phyloP scores from a whole-genome alignment of 2,329 filamentous ascomycete species.

The Exophiala dermatitidis region DNA sequence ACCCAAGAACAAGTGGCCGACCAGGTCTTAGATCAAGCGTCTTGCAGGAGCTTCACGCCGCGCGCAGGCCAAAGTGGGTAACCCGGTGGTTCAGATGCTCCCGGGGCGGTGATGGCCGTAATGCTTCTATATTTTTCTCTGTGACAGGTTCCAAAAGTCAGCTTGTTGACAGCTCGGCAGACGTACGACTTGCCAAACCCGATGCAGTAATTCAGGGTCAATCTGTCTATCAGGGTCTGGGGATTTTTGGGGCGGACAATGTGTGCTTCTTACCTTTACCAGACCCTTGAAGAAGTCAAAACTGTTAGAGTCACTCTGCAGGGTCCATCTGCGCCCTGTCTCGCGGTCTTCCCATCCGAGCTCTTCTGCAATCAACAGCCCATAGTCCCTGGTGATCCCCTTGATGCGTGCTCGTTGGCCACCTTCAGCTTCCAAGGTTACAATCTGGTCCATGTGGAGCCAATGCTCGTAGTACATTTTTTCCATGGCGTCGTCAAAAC shows the following conservation, averaged over 20 bases:
- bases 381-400: constrained; percentile 89
- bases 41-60: too few species aligned
- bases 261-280: constrained; percentile 47
- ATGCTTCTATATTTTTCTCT: constrained; percentile 7
- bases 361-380: constrained; percentile 77
- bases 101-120: too few species aligned
- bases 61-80: too few species aligned
- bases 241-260: background rate
- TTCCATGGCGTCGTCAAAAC: constrained; percentile 69
- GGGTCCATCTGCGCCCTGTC: constrained; percentile 70
- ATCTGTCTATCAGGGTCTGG: too few species aligned
- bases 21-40: too few species aligned
- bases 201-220: background rate
- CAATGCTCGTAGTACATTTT: constrained; percentile 71
- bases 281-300: constrained; percentile 95
- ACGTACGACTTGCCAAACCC: background rate
- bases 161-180: background rate
- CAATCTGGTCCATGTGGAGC: constrained; percentile 71
- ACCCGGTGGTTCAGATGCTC: too few species aligned
- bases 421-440: constrained; percentile 66
- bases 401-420: constrained; percentile 68
- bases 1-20: too few species aligned
- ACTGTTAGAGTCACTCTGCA: constrained; percentile 96
- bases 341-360: constrained; percentile 62
- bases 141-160: background rate